Evolutionary conservation across 179 eudicot genomes (phyloP).

Genomic region (Pouteria campechiana): DNA sequence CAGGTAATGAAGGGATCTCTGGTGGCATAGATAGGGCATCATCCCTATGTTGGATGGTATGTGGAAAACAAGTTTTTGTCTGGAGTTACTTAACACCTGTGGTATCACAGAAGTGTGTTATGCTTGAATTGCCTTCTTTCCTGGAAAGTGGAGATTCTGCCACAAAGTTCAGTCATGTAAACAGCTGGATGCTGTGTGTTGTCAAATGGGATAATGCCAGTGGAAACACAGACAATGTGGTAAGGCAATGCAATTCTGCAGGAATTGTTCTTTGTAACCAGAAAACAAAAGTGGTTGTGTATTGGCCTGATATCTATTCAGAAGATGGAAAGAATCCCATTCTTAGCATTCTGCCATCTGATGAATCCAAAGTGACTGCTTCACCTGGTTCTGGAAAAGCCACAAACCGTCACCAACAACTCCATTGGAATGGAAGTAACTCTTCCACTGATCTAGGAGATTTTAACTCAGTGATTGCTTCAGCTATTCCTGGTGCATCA

Average conservation of each 20-base stretch:
- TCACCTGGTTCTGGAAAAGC: conserved; percentile 24
- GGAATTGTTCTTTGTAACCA: conserved; percentile 70
- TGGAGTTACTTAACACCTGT: conserved; percentile 79
- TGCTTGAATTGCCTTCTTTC: conserved; percentile 56
- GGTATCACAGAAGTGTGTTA: conserved; percentile 59
- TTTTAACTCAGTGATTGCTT: conserved; percentile 69
- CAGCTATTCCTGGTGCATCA: conserved; percentile 34
- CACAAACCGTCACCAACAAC: conserved; percentile 23
- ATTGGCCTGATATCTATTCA: conserved; percentile 80
- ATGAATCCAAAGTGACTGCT: conserved; percentile 24
- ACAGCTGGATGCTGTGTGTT: conserved; percentile 56
- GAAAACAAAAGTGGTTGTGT: conserved; percentile 42
- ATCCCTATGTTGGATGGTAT: conserved; percentile 74
- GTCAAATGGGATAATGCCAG: conserved; percentile 48
- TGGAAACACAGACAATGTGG: conserved; percentile 12
- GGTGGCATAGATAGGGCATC: conserved; percentile 92
- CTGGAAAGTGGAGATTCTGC: conserved; percentile 20
- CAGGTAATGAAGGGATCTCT: conserved; percentile 54
- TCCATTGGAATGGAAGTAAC: conserved; percentile 23
- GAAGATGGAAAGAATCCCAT: conserved; percentile 24
- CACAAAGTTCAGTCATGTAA: conserved; percentile 19
- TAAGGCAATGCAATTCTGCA: conserved; percentile 37
- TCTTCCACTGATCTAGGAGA: conserved; percentile 17
- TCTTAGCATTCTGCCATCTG: conserved; percentile 29
- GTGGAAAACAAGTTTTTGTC: conserved; percentile 59